Evolutionary conservation across 352 stramenopile genomes (phyloP).

Genomic region (Phytophthora lateralis): DNA sequence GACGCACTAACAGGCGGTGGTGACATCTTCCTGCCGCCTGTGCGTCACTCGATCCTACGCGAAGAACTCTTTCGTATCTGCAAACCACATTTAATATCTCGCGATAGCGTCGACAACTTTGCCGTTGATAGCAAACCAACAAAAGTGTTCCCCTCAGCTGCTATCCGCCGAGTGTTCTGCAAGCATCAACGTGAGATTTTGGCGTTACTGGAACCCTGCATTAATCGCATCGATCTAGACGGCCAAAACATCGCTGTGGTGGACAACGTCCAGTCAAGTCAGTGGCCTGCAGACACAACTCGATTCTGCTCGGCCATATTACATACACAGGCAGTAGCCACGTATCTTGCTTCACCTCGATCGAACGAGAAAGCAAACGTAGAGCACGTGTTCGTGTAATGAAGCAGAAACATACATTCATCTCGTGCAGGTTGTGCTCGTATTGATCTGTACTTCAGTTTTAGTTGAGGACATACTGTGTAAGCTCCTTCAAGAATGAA

Average conservation of each 20-base stretch:
- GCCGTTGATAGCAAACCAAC: background rate
- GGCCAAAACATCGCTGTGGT: constrained; percentile 48
- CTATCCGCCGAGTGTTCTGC: constrained; percentile 44
- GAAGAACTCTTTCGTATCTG: constrained; percentile 49
- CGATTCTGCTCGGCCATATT: constrained; percentile 54
- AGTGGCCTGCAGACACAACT: constrained; percentile 42
- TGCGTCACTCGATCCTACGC: constrained; percentile 38
- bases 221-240: constrained; percentile 62
- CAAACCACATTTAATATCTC: constrained; percentile 38
- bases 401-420: background rate
- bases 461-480: background rate
- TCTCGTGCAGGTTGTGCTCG: background rate
- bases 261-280: constrained; percentile 47
- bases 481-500: background rate
- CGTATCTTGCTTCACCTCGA: constrained; percentile 25
- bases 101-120: constrained; percentile 44
- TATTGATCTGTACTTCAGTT: background rate
- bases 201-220: constrained; percentile 52
- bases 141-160: background rate
- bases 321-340: constrained; percentile 67
- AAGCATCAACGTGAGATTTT: constrained; percentile 52
- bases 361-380: constrained; percentile 5
- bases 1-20: constrained; percentile 57
- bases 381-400: constrained; percentile 7
- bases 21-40: constrained; percentile 45